A percentile compares a stretch with the other conserved stretches of the same genome.
Evolutionary conservation across 805 yeast species (phyloP).

Genomic region (Tetrapisispora namnaoensis): DNA sequence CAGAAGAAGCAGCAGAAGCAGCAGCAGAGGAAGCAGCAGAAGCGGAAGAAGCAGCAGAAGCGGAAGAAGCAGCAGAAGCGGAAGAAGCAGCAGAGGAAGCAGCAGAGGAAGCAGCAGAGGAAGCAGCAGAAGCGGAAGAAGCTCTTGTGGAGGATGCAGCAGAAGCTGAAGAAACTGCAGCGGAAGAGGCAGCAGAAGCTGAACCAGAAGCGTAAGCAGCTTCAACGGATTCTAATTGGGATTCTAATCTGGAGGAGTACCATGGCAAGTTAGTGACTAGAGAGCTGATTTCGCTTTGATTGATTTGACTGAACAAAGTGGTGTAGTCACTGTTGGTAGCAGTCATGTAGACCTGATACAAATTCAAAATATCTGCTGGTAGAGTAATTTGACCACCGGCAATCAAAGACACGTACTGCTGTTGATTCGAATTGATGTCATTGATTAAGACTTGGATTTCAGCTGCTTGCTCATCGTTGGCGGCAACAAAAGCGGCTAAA

Average conservation of each 20-base stretch:
- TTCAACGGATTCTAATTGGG: conserved; percentile 8
- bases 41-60: conserved; percentile 1
- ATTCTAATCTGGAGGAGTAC: conserved; percentile 22
- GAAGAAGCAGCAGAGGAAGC: conserved; percentile 3
- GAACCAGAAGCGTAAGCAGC: conserved; percentile 3
- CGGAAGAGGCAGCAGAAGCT: conserved; percentile 3
- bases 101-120: conserved; percentile 4
- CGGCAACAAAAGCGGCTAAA: conserved; percentile 5
- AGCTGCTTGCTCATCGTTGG: conserved; percentile 4
- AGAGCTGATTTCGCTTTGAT: conserved; percentile 18
- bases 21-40: not conserved
- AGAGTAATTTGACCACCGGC: conserved; percentile 8
- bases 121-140: conserved; percentile 2
- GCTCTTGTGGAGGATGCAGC: conserved; percentile 3
- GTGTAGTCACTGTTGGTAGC: conserved; percentile 30
- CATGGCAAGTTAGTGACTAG: conserved; percentile 28
- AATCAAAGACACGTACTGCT: conserved; percentile 6
- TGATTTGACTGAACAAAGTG: conserved; percentile 22
- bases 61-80: conserved; percentile 2
- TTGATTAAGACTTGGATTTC: conserved; percentile 10
- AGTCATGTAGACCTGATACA: conserved; percentile 23
- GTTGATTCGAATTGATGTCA: conserved; percentile 10
- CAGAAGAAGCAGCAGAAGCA: conserved; percentile 2
- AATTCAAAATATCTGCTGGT: conserved; percentile 23
- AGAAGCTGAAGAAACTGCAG: too few species aligned